These are phyloP conservation scores for Delitschia confertaspora DNA, from an alignment of 495 filamentous ascomycete genomes.

Conservation along the genomic window DNA sequence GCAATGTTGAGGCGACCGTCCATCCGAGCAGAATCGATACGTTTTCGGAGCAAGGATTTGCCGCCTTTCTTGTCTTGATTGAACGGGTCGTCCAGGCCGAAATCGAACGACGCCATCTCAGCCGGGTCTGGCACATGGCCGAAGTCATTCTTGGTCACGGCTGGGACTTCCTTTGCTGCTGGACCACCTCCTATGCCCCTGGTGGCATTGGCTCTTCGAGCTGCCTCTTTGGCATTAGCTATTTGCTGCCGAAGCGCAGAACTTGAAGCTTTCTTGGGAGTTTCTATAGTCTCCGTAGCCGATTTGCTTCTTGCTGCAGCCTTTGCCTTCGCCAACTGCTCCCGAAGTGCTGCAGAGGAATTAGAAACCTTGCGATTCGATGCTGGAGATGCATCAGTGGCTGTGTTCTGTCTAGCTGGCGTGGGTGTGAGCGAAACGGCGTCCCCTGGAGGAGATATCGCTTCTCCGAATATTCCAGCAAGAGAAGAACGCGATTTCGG, in stretches of 20 bases:
- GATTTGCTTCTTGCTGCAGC: slow-evolving; percentile 62
- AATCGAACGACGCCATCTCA: slow-evolving; percentile 39
- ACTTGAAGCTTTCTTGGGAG: slow-evolving; percentile 13
- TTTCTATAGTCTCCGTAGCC: slow-evolving; percentile 28
- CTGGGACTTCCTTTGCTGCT: slow-evolving; percentile 9
- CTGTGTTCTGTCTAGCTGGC: not conserved
- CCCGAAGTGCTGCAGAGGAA: slow-evolving; percentile 72
- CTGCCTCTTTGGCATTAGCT: slow-evolving; percentile 21
- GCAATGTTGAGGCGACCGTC: slow-evolving; percentile 87
- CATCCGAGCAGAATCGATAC: slow-evolving; percentile 63
- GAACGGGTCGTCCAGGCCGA: slow-evolving; percentile 34
- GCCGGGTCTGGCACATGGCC: slow-evolving; percentile 43
- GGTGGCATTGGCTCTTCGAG: slow-evolving; percentile 30
- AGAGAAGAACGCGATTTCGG: slow-evolving; percentile 49
- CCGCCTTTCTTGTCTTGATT: slow-evolving; percentile 30
- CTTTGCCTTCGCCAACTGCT: slow-evolving; percentile 90
- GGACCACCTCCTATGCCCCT: slow-evolving; percentile 3
- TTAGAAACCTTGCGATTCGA: slow-evolving; percentile 44
- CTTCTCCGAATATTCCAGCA: slow-evolving; percentile 40
- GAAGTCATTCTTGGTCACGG: slow-evolving; percentile 16
- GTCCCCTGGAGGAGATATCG: slow-evolving; percentile 19
- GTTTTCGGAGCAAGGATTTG: slow-evolving; percentile 58
- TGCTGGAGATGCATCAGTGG: slow-evolving; percentile 7
- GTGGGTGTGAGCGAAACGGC: slow-evolving; percentile 20
- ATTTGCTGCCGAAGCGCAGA: slow-evolving; percentile 30